These are phyloP conservation scores for Annulohypoxylon truncatum DNA, from an alignment of 2,329 filamentous ascomycete species.

Conservation along the genomic window DNA sequence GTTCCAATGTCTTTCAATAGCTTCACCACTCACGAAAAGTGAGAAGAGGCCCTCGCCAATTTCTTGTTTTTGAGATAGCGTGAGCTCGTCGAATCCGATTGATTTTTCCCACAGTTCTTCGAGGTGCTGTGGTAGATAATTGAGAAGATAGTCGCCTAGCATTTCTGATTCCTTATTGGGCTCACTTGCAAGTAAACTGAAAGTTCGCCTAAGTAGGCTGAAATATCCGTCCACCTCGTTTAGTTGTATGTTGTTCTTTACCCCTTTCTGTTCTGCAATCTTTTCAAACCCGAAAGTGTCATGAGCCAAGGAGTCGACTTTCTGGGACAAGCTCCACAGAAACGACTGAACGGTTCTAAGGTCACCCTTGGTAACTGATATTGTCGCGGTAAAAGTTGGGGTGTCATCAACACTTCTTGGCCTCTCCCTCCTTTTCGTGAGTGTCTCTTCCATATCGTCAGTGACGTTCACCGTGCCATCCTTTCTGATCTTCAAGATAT, in stretches of 20 bases:
- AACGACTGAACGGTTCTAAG: conserved; percentile 9
- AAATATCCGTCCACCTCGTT: conserved; percentile 20
- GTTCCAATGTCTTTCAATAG: conserved; percentile 23
- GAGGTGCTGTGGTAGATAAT: conserved; percentile 17
- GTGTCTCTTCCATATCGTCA: conserved; percentile 4
- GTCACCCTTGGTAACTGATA: conserved; percentile 24
- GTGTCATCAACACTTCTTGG: conserved; percentile 13
- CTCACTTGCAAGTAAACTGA: conserved; percentile 11
- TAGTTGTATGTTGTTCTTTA: conserved; percentile 23
- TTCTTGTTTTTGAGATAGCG: conserved; percentile 19
- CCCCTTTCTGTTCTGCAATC: conserved; percentile 1
- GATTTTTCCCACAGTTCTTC: conserved; percentile 8
- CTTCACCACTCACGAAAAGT: conserved; percentile 12
- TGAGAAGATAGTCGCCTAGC: conserved; percentile 10
- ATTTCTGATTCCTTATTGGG: neutral
- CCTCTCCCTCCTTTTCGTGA: conserved; percentile 11
- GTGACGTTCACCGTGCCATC: conserved; percentile 5
- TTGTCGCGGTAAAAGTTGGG: conserved; percentile 23
- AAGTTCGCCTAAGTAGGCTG: conserved; percentile 16
- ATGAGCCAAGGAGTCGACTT: conserved; percentile 15
- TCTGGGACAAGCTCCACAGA: conserved; percentile 11
- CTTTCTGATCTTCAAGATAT: conserved; percentile 9
- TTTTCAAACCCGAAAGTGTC: conserved; percentile 16
- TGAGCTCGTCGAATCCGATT: conserved; percentile 15
- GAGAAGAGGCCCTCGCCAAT: conserved; percentile 22